Evolutionary conservation across 805 yeast species (phyloP), one percentile per base, ranked within the genome.

Genomic region (Candida pseudofarinosa): DNA sequence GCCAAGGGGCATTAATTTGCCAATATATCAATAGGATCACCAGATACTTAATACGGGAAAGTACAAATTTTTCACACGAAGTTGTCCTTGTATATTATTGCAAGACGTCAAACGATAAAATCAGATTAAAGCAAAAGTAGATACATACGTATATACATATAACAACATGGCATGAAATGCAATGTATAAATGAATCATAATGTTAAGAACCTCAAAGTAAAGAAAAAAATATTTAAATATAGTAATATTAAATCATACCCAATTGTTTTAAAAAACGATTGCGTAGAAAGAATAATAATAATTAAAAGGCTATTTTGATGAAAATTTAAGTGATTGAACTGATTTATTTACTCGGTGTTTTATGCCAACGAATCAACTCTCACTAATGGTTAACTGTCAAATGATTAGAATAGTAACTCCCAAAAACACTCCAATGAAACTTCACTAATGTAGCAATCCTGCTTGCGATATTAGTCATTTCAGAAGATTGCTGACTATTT

Each of bases 401-500:
- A 31, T 54, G 58, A 41, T 75, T 79, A 35, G 67, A 60, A 54
- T 88, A 88, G 63, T 82, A 81, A 35, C 74, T 73, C 26, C 87
- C 89, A 62, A 88, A 87, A 10, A 88, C 96, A 43, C 78, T 81
- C 87, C 89, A 83, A 62, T 88, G 95, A 65, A 88, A 83, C 45
- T 80, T 82, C 38, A 79, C 79, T 44, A 88, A 73, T 13, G 85
- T 80, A 45, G 81, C 74, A 40, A 85, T 66, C 51, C 86, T 77
- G 40, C 74, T 75, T 34, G 81, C 77, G 40, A 82, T 72, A 49
- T 75, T 72, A 38, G 72, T 74, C 51, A 83, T 69, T 49, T 83
- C 90, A 4, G 63, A 45, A 13, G 38, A 23, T 18, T 13, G 36
- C 10, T 35, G 13, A 19, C 37, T 35, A 20, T 31, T 42, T 38